Percentiles rank a stretch among this genome's conserved stretches.
Conservation (phyloP, 306 rosid species). For the Trichosanthes truncata region DNA sequence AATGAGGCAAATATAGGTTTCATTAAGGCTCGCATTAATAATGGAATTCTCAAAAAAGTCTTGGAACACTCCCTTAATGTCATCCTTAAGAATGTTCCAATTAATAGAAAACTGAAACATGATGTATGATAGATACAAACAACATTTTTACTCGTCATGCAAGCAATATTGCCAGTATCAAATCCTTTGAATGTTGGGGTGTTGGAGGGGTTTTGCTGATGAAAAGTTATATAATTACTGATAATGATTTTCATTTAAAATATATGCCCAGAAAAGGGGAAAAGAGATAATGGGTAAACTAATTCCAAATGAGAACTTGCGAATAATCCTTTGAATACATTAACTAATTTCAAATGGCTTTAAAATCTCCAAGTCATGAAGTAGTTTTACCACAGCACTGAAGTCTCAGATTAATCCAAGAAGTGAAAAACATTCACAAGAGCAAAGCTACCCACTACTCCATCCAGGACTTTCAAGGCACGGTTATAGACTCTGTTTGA, state of each 20-base stretch:
- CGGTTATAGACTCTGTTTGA: background rate
- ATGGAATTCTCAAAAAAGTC: too few species aligned
- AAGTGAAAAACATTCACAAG: background rate
- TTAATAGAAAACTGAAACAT: background rate
- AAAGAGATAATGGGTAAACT: background rate
- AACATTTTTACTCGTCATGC: background rate
- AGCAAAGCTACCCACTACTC: background rate
- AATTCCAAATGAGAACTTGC: too few species aligned
- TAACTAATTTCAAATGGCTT: background rate
- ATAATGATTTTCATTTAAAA: background rate
- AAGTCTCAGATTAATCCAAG: background rate
- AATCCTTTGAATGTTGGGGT: background rate
- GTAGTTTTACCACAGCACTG: background rate
- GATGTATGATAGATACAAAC: background rate
- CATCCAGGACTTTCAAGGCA: background rate
- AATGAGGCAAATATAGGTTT: too few species aligned
- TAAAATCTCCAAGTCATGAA: background rate
- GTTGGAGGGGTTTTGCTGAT: background rate
- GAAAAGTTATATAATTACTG: background rate
- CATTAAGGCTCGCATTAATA: too few species aligned
- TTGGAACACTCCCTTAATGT: too few species aligned
- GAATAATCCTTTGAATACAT: background rate
- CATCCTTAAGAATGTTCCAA: too few species aligned
- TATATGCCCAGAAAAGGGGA: background rate
- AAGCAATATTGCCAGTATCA: background rate